A percentile compares a stretch with the other conserved stretches of the same genome.
phyloP scores from a whole-genome alignment of 495 filamentous ascomycete species.

The Trichocladium antarcticum region DNA sequence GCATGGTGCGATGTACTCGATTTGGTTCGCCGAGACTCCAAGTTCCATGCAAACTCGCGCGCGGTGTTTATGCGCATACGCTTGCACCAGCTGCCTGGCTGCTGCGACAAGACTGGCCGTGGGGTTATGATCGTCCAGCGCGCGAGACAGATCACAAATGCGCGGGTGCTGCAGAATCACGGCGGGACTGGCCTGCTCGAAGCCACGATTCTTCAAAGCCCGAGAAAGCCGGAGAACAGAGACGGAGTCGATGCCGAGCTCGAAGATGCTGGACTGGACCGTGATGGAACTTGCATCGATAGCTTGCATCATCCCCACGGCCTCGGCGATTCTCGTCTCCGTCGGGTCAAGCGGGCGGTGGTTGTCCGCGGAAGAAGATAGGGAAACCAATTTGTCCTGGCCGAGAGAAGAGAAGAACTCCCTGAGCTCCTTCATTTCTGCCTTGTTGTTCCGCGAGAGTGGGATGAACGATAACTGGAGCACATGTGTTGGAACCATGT shows the following conservation, averaged over 20 bases:
- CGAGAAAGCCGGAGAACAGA: slow-evolving; percentile 55
- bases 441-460: slow-evolving; percentile 64
- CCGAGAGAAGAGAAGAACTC: slow-evolving; percentile 47
- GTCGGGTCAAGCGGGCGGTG: slow-evolving; percentile 21
- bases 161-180: slow-evolving; percentile 52
- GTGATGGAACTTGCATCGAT: slow-evolving; percentile 36
- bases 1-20: slow-evolving; percentile 63
- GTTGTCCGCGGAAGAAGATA: background rate
- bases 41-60: slow-evolving; percentile 36
- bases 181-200: slow-evolving; percentile 48
- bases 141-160: slow-evolving; percentile 16
- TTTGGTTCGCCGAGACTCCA: slow-evolving; percentile 30
- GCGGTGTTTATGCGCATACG: slow-evolving; percentile 21
- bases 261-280: slow-evolving; percentile 56
- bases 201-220: slow-evolving; percentile 41
- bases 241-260: slow-evolving; percentile 74
- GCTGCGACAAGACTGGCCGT: background rate
- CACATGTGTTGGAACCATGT: slow-evolving; percentile 71
- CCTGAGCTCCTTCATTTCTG: slow-evolving; percentile 51
- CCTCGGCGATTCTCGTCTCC: slow-evolving; percentile 39
- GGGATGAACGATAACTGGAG: slow-evolving; percentile 53
- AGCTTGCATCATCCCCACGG: slow-evolving; percentile 41
- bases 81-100: slow-evolving; percentile 19
- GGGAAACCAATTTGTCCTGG: slow-evolving; percentile 42
- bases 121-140: background rate